phyloP scores from a whole-genome alignment of 2,329 filamentous ascomycete genomes.

The Trichoderma arundinaceum region DNA sequence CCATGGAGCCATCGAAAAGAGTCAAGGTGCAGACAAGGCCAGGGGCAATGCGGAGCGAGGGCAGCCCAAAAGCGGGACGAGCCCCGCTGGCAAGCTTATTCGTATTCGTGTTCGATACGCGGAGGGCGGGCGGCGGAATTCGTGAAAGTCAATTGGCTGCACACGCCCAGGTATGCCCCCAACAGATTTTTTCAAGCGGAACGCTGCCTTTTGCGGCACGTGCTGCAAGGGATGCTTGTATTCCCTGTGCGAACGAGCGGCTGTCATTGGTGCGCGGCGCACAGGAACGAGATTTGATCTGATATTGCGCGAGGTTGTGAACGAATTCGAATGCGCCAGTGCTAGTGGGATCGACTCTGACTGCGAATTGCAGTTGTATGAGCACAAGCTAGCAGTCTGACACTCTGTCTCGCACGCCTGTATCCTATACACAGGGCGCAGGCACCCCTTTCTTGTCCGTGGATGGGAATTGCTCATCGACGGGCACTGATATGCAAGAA shows the following conservation, averaged over 20 bases:
- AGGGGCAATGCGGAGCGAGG: constrained; percentile 11
- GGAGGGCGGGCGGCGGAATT: neutral
- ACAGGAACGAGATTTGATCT: constrained; percentile 29
- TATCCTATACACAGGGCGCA: neutral
- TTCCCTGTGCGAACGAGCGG: neutral
- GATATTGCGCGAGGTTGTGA: neutral
- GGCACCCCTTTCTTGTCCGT: neutral
- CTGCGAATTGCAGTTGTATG: neutral
- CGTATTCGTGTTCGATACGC: constrained; percentile 38
- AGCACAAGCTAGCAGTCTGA: constrained; percentile 5
- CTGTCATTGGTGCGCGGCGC: constrained; percentile 8
- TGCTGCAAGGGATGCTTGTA: constrained; percentile 29
- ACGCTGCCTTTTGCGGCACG: constrained; percentile 16
- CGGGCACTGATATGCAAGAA: neutral
- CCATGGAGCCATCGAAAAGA: neutral
- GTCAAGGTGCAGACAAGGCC: neutral
- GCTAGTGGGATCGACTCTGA: constrained; percentile 6
- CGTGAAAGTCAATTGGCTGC: constrained; percentile 27
- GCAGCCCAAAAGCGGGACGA: constrained; percentile 17
- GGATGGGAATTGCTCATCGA: neutral
- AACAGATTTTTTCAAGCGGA: constrained; percentile 10
- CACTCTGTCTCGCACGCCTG: constrained; percentile 18
- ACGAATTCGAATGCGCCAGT: constrained; percentile 27
- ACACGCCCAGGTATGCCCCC: neutral
- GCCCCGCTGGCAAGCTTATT: constrained; percentile 24